Conservation (phyloP, 148 eudicot genomes). For the Nepenthes gracilis region DNA sequence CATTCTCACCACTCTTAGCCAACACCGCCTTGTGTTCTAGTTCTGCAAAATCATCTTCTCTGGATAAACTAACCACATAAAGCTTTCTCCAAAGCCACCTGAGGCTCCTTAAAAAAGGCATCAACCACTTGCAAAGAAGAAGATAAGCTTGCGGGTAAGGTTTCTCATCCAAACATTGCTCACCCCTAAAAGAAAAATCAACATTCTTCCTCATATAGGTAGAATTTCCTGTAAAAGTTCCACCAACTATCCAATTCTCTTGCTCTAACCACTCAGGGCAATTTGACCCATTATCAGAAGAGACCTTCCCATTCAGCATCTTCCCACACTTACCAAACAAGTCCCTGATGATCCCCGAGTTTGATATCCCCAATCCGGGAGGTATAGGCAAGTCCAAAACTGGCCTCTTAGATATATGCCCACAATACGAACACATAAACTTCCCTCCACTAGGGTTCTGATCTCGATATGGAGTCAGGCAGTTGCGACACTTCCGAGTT, state of each 20-base stretch:
- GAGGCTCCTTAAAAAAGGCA: conserved; percentile 37
- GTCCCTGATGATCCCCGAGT: conserved; percentile 72
- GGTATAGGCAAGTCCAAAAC: conserved; percentile 84
- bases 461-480: conserved; percentile 80
- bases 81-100: conserved; percentile 76
- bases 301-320: conserved; percentile 60
- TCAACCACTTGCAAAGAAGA: conserved; percentile 41
- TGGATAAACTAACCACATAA: conserved; percentile 54
- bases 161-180: conserved; percentile 59
- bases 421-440: conserved; percentile 95
- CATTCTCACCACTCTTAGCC: conserved; percentile 67
- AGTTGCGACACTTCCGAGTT: conserved; percentile 85
- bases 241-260: conserved; percentile 59
- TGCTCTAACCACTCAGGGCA: conserved; percentile 87
- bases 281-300: conserved; percentile 66
- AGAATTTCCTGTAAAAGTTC: conserved; percentile 47
- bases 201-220: conserved; percentile 35
- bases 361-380: conserved; percentile 51
- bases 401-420: conserved; percentile 92
- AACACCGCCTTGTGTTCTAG: conserved; percentile 39
- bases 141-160: conserved; percentile 46
- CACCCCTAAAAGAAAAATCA: conserved; percentile 33
- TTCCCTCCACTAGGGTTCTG: conserved; percentile 94
- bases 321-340: conserved; percentile 88
- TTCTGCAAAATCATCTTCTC: conserved; percentile 46